A percentile compares a stretch with the other conserved stretches of the same genome.
Evolutionary conservation across 179 eudicot species (phyloP).

Genomic region (Silene noctiflora): DNA sequence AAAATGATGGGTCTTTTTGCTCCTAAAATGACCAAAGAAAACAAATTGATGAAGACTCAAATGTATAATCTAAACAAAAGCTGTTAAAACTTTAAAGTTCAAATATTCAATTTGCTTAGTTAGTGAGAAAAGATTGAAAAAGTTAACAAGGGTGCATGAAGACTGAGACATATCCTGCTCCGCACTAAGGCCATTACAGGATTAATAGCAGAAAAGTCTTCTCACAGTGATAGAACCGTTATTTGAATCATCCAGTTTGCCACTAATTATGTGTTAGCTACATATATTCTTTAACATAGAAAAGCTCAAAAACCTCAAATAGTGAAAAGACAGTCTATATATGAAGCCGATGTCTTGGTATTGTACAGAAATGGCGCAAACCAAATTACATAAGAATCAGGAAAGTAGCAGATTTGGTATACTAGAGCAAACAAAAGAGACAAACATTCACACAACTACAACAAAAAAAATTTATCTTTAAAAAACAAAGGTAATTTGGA

Average conservation of each 20-base stretch:
- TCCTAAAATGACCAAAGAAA: slow-evolving; percentile 38
- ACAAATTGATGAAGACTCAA: not conserved
- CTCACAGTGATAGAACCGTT: not conserved
- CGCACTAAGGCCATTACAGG: not conserved
- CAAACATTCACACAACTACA: too few species aligned
- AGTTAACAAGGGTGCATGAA: not conserved
- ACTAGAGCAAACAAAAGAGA: not conserved
- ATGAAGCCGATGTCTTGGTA: not conserved
- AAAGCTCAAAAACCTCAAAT: not conserved
- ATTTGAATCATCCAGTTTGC: not conserved
- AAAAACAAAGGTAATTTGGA: too few species aligned
- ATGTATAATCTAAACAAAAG: not conserved
- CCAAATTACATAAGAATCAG: not conserved
- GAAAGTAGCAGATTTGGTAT: not conserved
- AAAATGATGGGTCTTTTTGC: slow-evolving; percentile 57
- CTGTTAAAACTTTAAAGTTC: not conserved
- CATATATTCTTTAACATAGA: too few species aligned
- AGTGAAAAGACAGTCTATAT: not conserved
- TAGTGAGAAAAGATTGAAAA: not conserved
- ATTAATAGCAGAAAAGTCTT: not conserved
- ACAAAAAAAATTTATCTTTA: too few species aligned
- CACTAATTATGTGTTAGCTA: not conserved
- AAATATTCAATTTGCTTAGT: not conserved
- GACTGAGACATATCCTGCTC: not conserved
- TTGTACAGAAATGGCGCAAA: not conserved